phyloP scores from a whole-genome alignment of 1,284 basidiomycete genomes.

The Vanrija sp. region DNA sequence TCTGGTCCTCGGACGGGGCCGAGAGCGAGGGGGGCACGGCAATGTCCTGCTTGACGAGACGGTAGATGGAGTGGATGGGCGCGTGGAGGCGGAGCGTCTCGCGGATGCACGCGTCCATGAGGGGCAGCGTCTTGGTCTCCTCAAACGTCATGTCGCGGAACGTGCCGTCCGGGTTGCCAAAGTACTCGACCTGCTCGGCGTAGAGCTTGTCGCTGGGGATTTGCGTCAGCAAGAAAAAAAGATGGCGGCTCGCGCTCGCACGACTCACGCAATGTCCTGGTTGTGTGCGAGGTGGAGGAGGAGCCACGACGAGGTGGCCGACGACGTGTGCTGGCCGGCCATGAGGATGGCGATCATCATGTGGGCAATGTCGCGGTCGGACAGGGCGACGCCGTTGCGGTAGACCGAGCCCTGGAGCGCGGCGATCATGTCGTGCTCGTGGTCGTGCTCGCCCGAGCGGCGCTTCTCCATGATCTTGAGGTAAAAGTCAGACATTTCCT shows the following conservation, averaged over 20 bases:
- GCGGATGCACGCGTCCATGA: constrained; percentile 85
- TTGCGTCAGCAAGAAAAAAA: too few relatives aligned
- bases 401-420: constrained; percentile 83
- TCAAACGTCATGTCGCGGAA: constrained; percentile 83
- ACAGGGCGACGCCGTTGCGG: constrained; percentile 72
- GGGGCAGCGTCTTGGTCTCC: constrained; percentile 73
- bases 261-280: constrained; percentile 63
- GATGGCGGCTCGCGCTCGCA: too few relatives aligned
- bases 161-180: constrained; percentile 72
- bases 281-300: constrained; percentile 82
- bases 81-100: constrained; percentile 91
- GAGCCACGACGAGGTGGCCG: constrained; percentile 87
- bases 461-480: constrained; percentile 80
- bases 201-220: constrained; percentile 63
- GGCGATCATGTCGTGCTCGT: constrained; percentile 89
- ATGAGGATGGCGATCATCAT: constrained; percentile 66
- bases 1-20: constrained; percentile 63
- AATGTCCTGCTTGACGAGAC: constrained; percentile 81
- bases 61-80: constrained; percentile 75
- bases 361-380: constrained; percentile 81
- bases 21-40: constrained; percentile 75
- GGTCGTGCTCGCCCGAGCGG: constrained; percentile 50
- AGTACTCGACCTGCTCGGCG: constrained; percentile 81
- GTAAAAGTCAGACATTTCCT: constrained; percentile 93
- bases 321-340: constrained; percentile 98